phyloP scores from a whole-genome alignment of 163 green algal genomes.

The Picocystis sp. region DNA sequence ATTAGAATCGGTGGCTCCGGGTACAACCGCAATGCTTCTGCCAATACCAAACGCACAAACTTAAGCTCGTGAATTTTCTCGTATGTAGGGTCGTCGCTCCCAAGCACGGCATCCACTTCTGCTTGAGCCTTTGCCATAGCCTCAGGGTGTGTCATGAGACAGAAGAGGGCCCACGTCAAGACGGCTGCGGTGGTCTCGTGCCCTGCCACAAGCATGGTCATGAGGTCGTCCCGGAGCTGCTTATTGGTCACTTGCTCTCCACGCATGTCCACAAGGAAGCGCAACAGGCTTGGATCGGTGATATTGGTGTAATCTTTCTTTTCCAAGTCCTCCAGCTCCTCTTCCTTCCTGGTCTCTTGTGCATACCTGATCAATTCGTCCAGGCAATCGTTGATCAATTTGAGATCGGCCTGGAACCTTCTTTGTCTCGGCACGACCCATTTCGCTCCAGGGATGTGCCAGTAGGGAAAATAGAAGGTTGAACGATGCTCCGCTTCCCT shows the following conservation, averaged over 20 bases:
- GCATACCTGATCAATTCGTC: conserved; percentile 61
- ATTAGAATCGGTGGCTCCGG: conserved; percentile 94
- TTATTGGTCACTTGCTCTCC: conserved; percentile 67
- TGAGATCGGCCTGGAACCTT: conserved; percentile 42
- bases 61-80: conserved; percentile 33
- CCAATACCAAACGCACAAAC: conserved; percentile 32
- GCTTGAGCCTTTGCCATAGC: conserved; percentile 35
- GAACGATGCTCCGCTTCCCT: conserved; percentile 92
- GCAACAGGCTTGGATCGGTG: conserved; percentile 71
- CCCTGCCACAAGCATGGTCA: conserved; percentile 71
- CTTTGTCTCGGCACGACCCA: conserved; percentile 68
- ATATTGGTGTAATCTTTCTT: conserved; percentile 77
- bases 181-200: conserved; percentile 87
- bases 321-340: conserved; percentile 78
- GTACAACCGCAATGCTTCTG: conserved; percentile 78
- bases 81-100: conserved; percentile 27
- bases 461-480: conserved; percentile 98
- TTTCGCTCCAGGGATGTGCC: conserved; percentile 59
- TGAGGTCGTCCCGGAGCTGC: conserved; percentile 87
- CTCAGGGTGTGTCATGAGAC: conserved; percentile 46
- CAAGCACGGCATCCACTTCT: conserved; percentile 49
- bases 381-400: conserved; percentile 71
- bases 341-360: conserved; percentile 35
- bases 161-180: conserved; percentile 79
- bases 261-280: conserved; percentile 92